Percentiles rank a stretch among this genome's conserved stretches.
phyloP scores from a whole-genome alignment of 352 stramenopile species.

The Phytophthora tentaculata region DNA sequence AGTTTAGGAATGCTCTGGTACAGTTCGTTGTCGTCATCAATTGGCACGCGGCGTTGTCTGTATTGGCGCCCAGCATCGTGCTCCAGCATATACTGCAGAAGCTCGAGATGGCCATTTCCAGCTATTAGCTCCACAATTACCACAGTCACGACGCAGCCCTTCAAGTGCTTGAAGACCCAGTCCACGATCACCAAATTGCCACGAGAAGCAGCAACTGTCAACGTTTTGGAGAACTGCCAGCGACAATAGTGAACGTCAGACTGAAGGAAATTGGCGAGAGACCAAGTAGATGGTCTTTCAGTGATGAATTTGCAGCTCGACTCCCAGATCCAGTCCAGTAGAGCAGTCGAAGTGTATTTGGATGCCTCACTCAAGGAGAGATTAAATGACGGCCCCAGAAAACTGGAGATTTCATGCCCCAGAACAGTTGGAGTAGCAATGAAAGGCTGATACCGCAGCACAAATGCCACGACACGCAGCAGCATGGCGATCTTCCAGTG shows the following conservation, averaged over 20 bases:
- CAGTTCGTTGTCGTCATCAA: not conserved
- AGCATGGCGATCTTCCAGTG: not conserved
- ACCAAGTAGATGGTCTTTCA: not conserved
- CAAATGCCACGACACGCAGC: not conserved
- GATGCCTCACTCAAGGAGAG: constrained; percentile 1
- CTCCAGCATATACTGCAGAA: not conserved
- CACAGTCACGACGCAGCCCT: not conserved
- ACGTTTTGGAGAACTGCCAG: constrained; percentile 3
- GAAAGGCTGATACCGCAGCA: not conserved
- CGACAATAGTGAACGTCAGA: constrained; percentile 5
- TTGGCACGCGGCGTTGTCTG: not conserved
- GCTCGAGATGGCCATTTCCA: not conserved
- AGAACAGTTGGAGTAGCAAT: not conserved
- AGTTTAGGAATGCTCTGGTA: not conserved
- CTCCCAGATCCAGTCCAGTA: constrained; percentile 11
- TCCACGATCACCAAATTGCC: not conserved
- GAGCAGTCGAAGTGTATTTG: not conserved
- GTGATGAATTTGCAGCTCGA: constrained; percentile 3
- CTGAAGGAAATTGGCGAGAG: constrained; percentile 11
- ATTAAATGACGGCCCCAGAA: constrained; percentile 1
- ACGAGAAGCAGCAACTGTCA: not conserved
- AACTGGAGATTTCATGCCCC: constrained; percentile 1
- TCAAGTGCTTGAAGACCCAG: not conserved
- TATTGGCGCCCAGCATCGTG: not conserved
- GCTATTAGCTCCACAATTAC: not conserved